Evolutionary conservation across 768 basidiomycete species (phyloP).

Genomic region (Tricholoma matsutake): DNA sequence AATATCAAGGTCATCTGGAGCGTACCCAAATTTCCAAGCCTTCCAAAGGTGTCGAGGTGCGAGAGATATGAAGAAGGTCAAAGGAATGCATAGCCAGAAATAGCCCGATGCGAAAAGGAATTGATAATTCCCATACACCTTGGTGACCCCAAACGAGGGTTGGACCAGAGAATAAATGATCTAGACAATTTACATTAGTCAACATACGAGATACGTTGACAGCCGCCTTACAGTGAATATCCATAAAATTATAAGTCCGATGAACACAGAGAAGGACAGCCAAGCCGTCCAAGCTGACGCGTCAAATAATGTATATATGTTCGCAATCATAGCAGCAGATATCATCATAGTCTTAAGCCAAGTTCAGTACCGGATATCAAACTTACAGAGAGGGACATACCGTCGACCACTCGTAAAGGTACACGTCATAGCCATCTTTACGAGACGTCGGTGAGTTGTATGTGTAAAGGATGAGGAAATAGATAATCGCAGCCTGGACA

Average conservation of each 20-base stretch:
- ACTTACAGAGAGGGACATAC: conserved; percentile 38
- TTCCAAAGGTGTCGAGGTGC: conserved; percentile 75
- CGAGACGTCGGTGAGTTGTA: conserved; percentile 74
- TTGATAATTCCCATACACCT: conserved; percentile 70
- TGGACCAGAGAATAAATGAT: conserved; percentile 76
- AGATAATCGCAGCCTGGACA: conserved; percentile 76
- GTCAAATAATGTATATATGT: conserved; percentile 86
- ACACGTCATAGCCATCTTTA: conserved; percentile 73
- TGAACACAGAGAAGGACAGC: conserved; percentile 76
- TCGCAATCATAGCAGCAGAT: conserved; percentile 68
- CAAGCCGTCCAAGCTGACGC: conserved; percentile 86
- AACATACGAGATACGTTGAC: background rate
- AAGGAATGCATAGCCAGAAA: conserved; percentile 81
- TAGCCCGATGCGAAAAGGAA: conserved; percentile 79
- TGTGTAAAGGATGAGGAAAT: conserved; percentile 79
- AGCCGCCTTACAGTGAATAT: conserved; percentile 62
- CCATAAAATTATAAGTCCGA: conserved; percentile 81
- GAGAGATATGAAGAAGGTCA: conserved; percentile 69
- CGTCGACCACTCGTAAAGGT: conserved; percentile 81
- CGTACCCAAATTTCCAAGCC: conserved; percentile 64
- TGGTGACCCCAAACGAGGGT: conserved; percentile 66
- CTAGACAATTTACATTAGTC: conserved; percentile 31
- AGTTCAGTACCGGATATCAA: conserved; percentile 1
- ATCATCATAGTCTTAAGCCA: conserved; percentile 72
- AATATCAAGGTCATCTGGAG: conserved; percentile 77